Percentiles rank a stretch among this genome's conserved stretches.
phyloP scores from a whole-genome alignment of 2,329 filamentous ascomycete species.

The Colletotrichum sojae region DNA sequence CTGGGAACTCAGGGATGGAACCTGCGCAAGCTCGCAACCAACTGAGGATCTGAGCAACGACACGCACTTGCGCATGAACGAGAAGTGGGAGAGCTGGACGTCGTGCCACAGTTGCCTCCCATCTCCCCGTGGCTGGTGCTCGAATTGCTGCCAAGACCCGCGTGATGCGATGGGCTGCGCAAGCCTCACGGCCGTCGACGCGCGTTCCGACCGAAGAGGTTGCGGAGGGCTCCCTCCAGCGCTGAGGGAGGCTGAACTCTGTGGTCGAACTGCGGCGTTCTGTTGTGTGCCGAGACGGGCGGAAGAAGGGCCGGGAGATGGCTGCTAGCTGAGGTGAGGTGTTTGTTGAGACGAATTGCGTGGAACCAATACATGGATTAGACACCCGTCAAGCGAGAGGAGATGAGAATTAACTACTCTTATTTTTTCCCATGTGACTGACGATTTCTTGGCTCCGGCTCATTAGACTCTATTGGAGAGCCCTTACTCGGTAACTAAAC shows the following conservation, averaged over 20 bases:
- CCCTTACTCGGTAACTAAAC: constrained; percentile 12
- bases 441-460: constrained; percentile 16
- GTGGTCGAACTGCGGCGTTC: background rate
- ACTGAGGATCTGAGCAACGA: no score
- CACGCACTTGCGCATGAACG: no score
- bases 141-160: background rate
- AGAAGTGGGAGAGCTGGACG: no score
- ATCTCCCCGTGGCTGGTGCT: no score
- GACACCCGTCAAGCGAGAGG: background rate
- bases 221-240: background rate
- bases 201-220: background rate
- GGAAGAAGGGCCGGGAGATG: background rate
- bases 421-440: constrained; percentile 9
- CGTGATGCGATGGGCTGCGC: background rate
- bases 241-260: constrained; percentile 4
- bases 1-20: no score
- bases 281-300: background rate
- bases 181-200: constrained; percentile 1
- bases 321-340: no score
- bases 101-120: no score
- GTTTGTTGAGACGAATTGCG: background rate
- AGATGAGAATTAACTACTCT: constrained; percentile 5
- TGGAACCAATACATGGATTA: background rate
- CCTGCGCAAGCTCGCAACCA: no score
- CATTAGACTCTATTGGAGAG: background rate